Evolutionary conservation across 2,329 filamentous ascomycete species (phyloP).

Genomic region (Lizonia empirigonia): DNA sequence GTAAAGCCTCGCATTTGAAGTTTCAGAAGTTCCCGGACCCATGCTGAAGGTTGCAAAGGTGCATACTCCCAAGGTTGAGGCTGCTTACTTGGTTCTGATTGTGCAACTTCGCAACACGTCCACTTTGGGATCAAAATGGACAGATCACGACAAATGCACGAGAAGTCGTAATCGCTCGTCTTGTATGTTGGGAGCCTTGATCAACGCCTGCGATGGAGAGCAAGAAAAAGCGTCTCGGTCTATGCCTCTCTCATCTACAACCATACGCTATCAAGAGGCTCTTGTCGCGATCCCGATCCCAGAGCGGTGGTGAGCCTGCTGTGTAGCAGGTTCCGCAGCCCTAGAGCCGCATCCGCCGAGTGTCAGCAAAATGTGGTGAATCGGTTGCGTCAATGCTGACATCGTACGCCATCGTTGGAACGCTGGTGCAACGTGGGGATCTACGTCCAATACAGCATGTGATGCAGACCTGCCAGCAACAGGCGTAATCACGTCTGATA

Average conservation of each 20-base stretch:
- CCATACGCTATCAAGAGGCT: neutral
- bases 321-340: slow-evolving; percentile 2
- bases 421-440: neutral
- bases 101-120: slow-evolving; percentile 8
- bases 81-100: slow-evolving; percentile 7
- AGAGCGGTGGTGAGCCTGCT: neutral
- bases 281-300: neutral
- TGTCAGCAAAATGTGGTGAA: neutral
- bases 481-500: too few relatives aligned
- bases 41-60: neutral
- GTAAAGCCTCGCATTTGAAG: neutral
- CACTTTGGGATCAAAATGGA: neutral
- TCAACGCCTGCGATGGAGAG: neutral
- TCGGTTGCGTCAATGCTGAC: neutral
- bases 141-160: neutral
- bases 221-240: neutral
- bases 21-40: neutral
- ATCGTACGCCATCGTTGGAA: neutral
- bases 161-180: neutral
- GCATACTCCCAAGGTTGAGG: slow-evolving; percentile 5
- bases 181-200: neutral
- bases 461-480: too few relatives aligned
- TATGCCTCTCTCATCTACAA: too few relatives aligned
- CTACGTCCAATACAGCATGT: neutral
- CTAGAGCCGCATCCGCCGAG: neutral